phyloP scores from a whole-genome alignment of 208 protist species.

The Leishmania tropica region DNA sequence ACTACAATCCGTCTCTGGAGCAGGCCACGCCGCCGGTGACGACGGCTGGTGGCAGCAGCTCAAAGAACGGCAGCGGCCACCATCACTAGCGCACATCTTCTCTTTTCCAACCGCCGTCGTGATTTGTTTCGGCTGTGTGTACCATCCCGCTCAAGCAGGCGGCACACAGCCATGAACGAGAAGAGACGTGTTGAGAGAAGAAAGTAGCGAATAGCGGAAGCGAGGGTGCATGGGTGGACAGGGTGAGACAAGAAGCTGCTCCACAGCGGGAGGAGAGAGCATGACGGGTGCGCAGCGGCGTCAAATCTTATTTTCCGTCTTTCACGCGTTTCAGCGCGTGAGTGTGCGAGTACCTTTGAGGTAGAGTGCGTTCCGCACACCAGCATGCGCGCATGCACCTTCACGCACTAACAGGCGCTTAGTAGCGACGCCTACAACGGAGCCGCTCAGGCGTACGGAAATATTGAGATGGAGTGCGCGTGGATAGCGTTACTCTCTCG shows the following conservation, averaged over 20 bases:
- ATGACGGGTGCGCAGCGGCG: neutral
- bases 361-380: neutral
- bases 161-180: neutral
- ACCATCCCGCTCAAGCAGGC: neutral
- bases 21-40: neutral
- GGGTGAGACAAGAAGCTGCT: neutral
- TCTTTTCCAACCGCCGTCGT: neutral
- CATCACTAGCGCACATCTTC: neutral
- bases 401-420: neutral
- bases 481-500: neutral
- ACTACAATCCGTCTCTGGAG: conserved; percentile 73
- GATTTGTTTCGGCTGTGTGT: neutral
- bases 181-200: neutral
- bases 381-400: neutral
- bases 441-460: neutral
- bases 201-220: neutral
- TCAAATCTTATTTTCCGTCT: neutral
- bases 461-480: neutral
- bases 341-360: neutral
- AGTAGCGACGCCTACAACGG: neutral
- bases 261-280: neutral
- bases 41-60: neutral
- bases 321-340: neutral
- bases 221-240: neutral
- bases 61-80: conserved; percentile 12